Evolutionary conservation across 2,329 filamentous ascomycete genomes (phyloP).

Genomic region (Phialophora macrospora): DNA sequence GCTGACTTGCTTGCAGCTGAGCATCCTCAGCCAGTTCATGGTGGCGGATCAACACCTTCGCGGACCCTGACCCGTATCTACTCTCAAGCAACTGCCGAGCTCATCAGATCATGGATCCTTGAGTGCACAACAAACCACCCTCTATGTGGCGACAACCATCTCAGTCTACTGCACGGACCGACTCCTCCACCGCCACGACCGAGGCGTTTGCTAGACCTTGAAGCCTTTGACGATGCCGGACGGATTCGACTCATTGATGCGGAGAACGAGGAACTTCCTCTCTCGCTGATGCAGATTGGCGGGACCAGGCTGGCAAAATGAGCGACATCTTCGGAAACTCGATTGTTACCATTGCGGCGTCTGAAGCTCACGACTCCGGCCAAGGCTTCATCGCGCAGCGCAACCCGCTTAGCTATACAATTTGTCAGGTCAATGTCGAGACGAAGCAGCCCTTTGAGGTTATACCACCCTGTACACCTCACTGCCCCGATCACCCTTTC

Average conservation of each 20-base stretch:
- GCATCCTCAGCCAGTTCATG: background rate
- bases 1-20: conserved; percentile 1
- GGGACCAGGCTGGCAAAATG: conserved; percentile 5
- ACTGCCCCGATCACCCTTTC: background rate
- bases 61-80: background rate
- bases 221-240: background rate
- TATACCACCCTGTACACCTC: conserved; percentile 5
- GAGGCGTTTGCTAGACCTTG: background rate
- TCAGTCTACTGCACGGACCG: background rate
- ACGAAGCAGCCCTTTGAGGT: background rate
- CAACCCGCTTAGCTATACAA: conserved; percentile 3
- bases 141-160: background rate
- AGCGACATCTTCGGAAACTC: conserved; percentile 2
- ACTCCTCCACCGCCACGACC: background rate
- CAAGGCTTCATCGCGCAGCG: background rate
- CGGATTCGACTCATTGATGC: conserved; percentile 6
- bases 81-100: conserved; percentile 1
- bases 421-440: background rate
- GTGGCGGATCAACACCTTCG: background rate
- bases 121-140: background rate
- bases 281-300: background rate
- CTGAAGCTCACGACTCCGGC: conserved; percentile 5
- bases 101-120: conserved; percentile 6
- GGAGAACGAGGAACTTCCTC: background rate
- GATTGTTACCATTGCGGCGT: background rate